phyloP scores from a whole-genome alignment of 306 rosid genomes.

The Erythrophleum fordii region DNA sequence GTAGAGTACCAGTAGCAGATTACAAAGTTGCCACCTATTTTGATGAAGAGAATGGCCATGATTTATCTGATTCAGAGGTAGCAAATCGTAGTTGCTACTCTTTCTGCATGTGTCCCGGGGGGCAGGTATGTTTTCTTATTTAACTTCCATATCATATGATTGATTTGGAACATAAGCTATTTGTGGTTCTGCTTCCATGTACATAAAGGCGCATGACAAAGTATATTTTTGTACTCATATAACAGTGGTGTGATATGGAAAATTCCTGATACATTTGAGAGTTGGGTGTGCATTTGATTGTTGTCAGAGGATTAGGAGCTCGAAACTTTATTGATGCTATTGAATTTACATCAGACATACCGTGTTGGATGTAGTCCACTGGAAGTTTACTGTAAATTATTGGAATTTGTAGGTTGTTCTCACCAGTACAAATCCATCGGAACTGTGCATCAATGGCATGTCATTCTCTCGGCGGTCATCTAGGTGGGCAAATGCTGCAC shows the following conservation, averaged over 20 bases:
- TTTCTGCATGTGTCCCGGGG: constrained; percentile 99
- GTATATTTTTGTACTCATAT: constrained; percentile 4
- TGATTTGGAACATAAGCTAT: constrained; percentile 23
- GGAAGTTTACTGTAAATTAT: constrained; percentile 25
- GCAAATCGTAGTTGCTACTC: constrained; percentile 83
- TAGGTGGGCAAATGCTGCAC: constrained; percentile 98
- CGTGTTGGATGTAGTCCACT: constrained; percentile 26
- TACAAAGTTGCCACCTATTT: constrained; percentile 81
- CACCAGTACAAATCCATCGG: constrained; percentile 90
- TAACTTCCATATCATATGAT: constrained; percentile 30
- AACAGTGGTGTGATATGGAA: background rate
- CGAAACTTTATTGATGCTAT: constrained; percentile 19
- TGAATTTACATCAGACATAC: constrained; percentile 1
- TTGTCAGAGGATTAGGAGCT: constrained; percentile 7
- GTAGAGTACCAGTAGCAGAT: constrained; percentile 96
- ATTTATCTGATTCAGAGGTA: constrained; percentile 44
- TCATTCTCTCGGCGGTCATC: constrained; percentile 96
- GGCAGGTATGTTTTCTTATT: constrained; percentile 70
- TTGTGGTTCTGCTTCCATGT: constrained; percentile 27
- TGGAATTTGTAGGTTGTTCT: constrained; percentile 85
- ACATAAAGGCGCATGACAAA: constrained; percentile 4
- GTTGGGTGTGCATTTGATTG: constrained; percentile 16
- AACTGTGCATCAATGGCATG: constrained; percentile 95
- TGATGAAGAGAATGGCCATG: constrained; percentile 43
- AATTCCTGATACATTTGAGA: background rate